A percentile compares a stretch with the other conserved stretches of the same genome.
These are phyloP conservation scores for Pseudopithomyces maydicus DNA, from an alignment of 2,329 filamentous ascomycete species.

Conservation along the genomic window DNA sequence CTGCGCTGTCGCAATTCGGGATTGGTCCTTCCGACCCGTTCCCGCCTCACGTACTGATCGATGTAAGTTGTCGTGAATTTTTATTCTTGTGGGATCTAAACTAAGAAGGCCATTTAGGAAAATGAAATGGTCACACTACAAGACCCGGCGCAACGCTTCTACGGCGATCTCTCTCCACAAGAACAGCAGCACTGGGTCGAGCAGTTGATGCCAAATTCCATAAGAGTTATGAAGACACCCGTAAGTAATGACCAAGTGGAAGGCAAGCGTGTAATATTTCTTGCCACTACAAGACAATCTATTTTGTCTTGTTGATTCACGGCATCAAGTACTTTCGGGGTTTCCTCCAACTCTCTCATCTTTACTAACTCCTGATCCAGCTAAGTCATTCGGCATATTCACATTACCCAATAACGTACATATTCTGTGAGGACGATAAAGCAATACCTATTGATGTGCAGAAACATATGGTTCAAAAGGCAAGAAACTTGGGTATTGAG, in stretches of 20 bases:
- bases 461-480: conserved; percentile 7
- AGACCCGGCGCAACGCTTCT: conserved; percentile 4
- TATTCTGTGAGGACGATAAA: conserved; percentile 8
- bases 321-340: too few relatives aligned
- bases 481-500: neutral
- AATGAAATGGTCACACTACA: neutral
- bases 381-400: neutral
- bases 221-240: neutral
- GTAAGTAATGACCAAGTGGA: neutral
- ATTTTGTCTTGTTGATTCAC: too few relatives aligned
- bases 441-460: conserved; percentile 6
- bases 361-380: too few relatives aligned
- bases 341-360: too few relatives aligned
- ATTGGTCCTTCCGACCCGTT: neutral
- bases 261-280: too few relatives aligned
- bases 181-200: conserved; percentile 4
- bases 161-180: neutral
- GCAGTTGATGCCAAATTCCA: neutral
- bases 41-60: neutral
- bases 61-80: neutral
- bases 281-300: too few relatives aligned
- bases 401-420: conserved; percentile 6
- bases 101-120: neutral
- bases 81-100: too few relatives aligned
- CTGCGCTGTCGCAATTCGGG: neutral